Conservation (phyloP, 2,329 filamentous ascomycete genomes). For the Sporothrix euskadiensis region DNA sequence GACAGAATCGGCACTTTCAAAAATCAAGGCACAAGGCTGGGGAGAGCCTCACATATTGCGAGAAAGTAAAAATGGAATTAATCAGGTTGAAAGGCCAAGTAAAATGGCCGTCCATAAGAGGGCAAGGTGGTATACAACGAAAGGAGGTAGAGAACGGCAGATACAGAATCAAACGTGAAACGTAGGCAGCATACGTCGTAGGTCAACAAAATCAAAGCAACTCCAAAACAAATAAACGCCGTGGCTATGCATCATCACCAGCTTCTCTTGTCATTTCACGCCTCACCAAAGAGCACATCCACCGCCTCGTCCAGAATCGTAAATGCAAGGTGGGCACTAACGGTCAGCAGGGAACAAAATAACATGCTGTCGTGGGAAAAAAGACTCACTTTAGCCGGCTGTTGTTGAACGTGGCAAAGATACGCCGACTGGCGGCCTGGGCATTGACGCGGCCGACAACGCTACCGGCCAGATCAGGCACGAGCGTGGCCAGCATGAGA, state of each 20-base stretch:
- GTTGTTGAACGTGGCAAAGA: conserved; percentile 92
- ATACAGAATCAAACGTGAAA: not conserved
- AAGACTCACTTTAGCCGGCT: conserved; percentile 75
- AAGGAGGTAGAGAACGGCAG: not conserved
- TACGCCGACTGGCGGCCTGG: conserved; percentile 80
- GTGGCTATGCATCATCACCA: not conserved
- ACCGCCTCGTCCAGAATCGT: conserved; percentile 71
- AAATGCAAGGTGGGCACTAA: conserved; percentile 66
- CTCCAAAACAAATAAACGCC: not conserved
- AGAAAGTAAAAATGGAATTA: not conserved
- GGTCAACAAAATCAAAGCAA: not conserved
- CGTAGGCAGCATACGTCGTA: not conserved
- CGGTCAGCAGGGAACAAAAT: conserved; percentile 27
- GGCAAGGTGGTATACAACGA: conserved; percentile 13
- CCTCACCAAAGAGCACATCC: conserved; percentile 61
- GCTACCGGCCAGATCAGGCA: conserved; percentile 88
- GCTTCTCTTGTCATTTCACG: conserved; percentile 7
- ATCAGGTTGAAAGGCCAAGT: not conserved
- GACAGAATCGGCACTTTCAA: not conserved
- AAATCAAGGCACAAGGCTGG: too few species aligned
- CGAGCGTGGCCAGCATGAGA: conserved; percentile 80
- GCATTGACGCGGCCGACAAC: conserved; percentile 93
- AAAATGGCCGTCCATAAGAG: not conserved
- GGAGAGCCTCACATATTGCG: not conserved
- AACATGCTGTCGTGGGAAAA: not conserved